These are phyloP conservation scores for Pestalotiopsis sp. DNA, from an alignment of 2,329 filamentous ascomycete genomes.

Conservation along the genomic window DNA sequence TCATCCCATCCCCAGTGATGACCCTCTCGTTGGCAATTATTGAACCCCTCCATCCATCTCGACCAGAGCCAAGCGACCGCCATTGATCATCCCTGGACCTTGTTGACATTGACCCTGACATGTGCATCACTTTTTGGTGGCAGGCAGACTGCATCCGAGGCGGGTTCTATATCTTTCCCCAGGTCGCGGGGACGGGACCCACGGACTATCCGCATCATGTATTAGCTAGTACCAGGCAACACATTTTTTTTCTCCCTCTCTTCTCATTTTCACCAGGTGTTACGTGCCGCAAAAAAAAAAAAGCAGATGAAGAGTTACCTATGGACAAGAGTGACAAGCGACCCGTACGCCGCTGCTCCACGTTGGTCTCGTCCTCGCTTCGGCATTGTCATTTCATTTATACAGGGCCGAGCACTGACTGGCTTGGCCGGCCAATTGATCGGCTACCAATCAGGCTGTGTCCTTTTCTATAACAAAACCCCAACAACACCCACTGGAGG, in stretches of 20 bases:
- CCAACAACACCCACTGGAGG: not conserved
- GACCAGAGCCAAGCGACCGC: not conserved
- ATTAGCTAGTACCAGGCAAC: not conserved
- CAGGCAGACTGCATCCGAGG: not conserved
- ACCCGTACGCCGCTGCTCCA: no score
- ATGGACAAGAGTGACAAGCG: no score
- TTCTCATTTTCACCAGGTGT: no score
- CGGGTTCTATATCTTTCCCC: not conserved
- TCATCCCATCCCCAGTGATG: not conserved
- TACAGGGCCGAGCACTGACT: no score
- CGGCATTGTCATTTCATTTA: no score
- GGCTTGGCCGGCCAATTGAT: not conserved
- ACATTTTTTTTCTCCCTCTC: no score
- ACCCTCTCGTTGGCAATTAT: not conserved
- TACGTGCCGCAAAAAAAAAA: no score
- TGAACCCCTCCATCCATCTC: not conserved
- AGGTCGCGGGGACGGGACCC: not conserved
- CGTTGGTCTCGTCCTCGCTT: no score
- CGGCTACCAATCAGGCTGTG: not conserved
- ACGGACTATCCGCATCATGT: not conserved
- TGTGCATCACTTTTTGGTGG: not conserved
- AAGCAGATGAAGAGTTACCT: no score
- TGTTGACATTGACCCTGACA: not conserved
- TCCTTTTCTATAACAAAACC: not conserved
- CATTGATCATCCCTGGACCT: not conserved